Evolutionary conservation across 306 rosid genomes (phyloP).

Genomic region (Hippophae gyantsensis): DNA sequence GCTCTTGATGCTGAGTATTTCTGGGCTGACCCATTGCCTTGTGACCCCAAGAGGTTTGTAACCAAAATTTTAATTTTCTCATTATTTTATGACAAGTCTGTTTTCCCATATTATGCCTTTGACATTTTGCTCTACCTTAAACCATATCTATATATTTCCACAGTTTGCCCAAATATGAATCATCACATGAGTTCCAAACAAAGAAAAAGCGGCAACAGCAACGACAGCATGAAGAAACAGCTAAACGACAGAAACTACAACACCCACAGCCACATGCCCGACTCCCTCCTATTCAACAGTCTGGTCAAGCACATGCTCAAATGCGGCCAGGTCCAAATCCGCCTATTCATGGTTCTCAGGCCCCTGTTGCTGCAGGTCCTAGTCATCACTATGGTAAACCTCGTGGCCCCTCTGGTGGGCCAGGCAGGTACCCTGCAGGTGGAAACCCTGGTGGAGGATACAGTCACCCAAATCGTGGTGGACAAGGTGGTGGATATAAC

Average conservation of each 20-base stretch:
- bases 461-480: constrained; percentile 30
- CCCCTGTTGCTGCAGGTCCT: constrained; percentile 39
- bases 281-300: constrained; percentile 46
- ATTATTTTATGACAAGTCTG: neutral
- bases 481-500: constrained; percentile 43
- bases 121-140: neutral
- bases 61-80: neutral
- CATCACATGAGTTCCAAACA: constrained; percentile 67
- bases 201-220: constrained; percentile 66
- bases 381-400: constrained; percentile 44
- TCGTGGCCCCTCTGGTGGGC: constrained; percentile 40
- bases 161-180: constrained; percentile 64
- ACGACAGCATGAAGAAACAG: constrained; percentile 49
- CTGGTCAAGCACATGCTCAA: constrained; percentile 29
- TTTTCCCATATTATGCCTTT: neutral
- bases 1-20: constrained; percentile 72
- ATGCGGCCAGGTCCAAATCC: constrained; percentile 34
- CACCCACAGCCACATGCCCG: constrained; percentile 46
- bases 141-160: constrained; percentile 8
- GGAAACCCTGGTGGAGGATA: constrained; percentile 41
- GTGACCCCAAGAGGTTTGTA: constrained; percentile 55
- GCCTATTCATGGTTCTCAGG: constrained; percentile 32
- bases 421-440: constrained; percentile 40
- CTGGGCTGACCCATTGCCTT: constrained; percentile 64
- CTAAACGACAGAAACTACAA: constrained; percentile 48